Base-by-base conservation (phyloP, 164 flowering plant species). In the Umbilicus rupestris region DNA sequence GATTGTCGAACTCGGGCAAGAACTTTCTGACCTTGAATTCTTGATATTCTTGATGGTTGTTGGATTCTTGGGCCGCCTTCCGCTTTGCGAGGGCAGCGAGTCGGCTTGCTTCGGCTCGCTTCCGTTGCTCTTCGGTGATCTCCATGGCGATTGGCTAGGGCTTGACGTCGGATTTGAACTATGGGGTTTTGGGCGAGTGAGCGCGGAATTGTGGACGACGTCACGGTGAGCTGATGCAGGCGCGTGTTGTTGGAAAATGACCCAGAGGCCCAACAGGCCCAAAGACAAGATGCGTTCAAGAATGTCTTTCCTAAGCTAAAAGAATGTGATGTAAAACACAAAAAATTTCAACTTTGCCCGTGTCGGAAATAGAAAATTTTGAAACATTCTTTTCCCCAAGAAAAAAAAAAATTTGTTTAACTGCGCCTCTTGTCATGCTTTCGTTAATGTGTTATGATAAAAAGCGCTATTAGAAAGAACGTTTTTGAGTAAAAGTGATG, bases 51-150 rank as follows among this genome's bases (percentile, higher is more conserved):
- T 69, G 64, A n/a, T 45, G 77, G 30, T 24, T 29, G 60, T 22
- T 31, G 45, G 29, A 49, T n/a, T 65, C 71, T 11, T 39, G 9
- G 28, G 67, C 20, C 1, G 86, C 80, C 60, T 83, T 84, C 37
- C 94, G 87, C 77, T 87, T 90, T 26, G 82, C 91, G 3, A 90
- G 66, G 30, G 96, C 96, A 0, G 90, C 83, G 19, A 80, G 70
- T 4, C 96, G 84, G 68, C 86, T 94, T 14, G 85, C 79, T 74
- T 94, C 97, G 5, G 87, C 85, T 66, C 92, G 75, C 55, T 68
- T 70, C 33, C 86, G 70, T 73, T 90, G 95, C 55, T 87, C 92
- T 46, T 90, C 97, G 0, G 91, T 86, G 75, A 94, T 79, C 29
- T 28, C 60, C 60, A 55, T 52, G 16, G 30, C 17, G 5, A 28